Conservation (phyloP, 192 early-diverging fungal species). For the Coemansia sp. region DNA sequence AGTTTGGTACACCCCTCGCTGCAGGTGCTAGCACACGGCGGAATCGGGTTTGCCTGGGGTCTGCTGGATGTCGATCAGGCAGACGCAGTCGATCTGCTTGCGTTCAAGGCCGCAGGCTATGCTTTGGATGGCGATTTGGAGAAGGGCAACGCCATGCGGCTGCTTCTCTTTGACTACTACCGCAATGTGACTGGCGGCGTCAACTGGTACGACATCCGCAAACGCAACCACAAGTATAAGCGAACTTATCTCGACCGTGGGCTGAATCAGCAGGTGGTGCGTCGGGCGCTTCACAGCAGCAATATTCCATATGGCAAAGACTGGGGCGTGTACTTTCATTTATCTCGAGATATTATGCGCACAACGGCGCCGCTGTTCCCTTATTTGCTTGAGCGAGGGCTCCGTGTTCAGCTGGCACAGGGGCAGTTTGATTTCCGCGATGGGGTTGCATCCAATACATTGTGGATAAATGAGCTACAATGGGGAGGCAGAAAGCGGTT, state of each 20-base stretch:
- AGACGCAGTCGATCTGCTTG: constrained; percentile 41
- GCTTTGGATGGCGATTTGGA: constrained; percentile 51
- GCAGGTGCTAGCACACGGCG: constrained; percentile 48
- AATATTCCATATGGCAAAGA: constrained; percentile 54
- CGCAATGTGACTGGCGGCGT: constrained; percentile 65
- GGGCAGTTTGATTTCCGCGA: constrained; percentile 85
- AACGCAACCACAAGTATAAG: constrained; percentile 61
- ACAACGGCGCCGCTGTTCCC: constrained; percentile 57
- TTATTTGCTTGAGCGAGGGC: constrained; percentile 55
- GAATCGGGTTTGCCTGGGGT: constrained; percentile 43
- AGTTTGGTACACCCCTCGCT: constrained; percentile 44
- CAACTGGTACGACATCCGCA: constrained; percentile 78
- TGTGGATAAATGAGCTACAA: constrained; percentile 65
- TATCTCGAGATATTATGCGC: constrained; percentile 67
- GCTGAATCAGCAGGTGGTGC: constrained; percentile 56
- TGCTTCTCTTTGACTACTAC: constrained; percentile 63
- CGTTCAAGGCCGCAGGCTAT: constrained; percentile 45
- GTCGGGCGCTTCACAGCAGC: constrained; percentile 61
- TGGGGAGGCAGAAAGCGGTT: constrained; percentile 54
- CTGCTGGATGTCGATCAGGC: constrained; percentile 41
- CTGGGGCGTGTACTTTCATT: constrained; percentile 50
- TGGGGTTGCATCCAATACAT: constrained; percentile 60
- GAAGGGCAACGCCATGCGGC: constrained; percentile 49
- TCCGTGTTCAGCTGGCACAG: constrained; percentile 64
- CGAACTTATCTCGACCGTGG: constrained; percentile 61